Percentiles rank a stretch among this genome's conserved stretches.
phyloP scores from a whole-genome alignment of 495 filamentous ascomycete species.

The Apiosordaria backusii region DNA sequence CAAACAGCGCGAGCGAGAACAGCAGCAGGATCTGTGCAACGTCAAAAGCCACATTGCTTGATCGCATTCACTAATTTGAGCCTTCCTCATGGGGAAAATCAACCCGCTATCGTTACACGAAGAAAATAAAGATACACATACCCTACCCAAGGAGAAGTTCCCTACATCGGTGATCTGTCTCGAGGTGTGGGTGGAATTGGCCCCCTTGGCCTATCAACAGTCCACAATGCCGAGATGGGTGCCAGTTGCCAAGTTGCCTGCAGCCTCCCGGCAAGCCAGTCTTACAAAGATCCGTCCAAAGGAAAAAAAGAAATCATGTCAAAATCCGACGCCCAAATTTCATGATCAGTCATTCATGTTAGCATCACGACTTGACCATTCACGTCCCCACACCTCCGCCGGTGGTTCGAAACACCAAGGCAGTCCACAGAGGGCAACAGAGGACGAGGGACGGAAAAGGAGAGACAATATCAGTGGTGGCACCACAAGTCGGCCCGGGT shows the following conservation, averaged over 20 bases:
- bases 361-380: too few relatives aligned
- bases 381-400: not conserved
- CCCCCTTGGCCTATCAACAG: not conserved
- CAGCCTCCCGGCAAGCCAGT: not conserved
- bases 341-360: not conserved
- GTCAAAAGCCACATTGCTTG: not conserved
- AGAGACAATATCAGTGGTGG: not conserved
- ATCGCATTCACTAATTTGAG: not conserved
- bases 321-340: not conserved
- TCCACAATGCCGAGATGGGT: not conserved
- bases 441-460: not conserved
- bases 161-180: not conserved
- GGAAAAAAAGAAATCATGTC: not conserved
- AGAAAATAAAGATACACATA: not conserved
- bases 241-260: not conserved
- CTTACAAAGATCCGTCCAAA: not conserved
- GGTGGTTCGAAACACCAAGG: not conserved
- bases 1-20: not conserved
- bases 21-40: conserved; percentile 6
- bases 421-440: not conserved
- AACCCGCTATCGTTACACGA: conserved; percentile 2
- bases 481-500: not conserved
- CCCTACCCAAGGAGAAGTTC: not conserved
- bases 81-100: not conserved
- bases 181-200: not conserved